A percentile compares a stretch with the other conserved stretches of the same genome.
These are phyloP conservation scores for Aspergillus chevalieri DNA, from an alignment of 2,329 filamentous ascomycete genomes.

Conservation along the genomic window DNA sequence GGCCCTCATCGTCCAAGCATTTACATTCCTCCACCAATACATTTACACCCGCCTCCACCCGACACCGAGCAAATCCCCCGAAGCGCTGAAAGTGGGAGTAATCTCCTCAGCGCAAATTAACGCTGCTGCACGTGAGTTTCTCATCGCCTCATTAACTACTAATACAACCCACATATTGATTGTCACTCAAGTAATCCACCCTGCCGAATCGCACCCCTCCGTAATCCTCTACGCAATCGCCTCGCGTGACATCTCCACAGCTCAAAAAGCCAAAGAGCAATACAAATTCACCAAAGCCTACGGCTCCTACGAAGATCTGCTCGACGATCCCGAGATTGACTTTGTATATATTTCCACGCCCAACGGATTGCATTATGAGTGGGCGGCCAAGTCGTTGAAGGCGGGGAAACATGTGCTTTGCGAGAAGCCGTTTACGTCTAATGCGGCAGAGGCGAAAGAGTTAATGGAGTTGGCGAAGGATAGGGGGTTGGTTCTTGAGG, in stretches of 20 bases:
- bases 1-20: conserved; percentile 19
- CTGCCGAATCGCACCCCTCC: conserved; percentile 49
- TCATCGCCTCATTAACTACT: not conserved
- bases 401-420: conserved; percentile 26
- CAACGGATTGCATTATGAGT: conserved; percentile 38
- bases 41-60: conserved; percentile 15
- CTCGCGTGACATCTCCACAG: conserved; percentile 44
- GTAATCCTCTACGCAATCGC: conserved; percentile 51
- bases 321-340: conserved; percentile 32
- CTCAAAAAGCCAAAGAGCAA: conserved; percentile 45
- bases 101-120: conserved; percentile 19
- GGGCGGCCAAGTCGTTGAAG: conserved; percentile 34
- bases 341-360: conserved; percentile 49
- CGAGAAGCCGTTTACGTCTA: conserved; percentile 26
- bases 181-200: conserved; percentile 28
- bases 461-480: conserved; percentile 37
- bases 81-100: conserved; percentile 18
- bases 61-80: conserved; percentile 15
- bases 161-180: not conserved
- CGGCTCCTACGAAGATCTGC: conserved; percentile 18
- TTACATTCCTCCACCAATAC: conserved; percentile 20
- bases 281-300: conserved; percentile 44
- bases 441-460: conserved; percentile 33
- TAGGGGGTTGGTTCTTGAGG: conserved; percentile 43
- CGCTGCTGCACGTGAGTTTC: conserved; percentile 10